These are phyloP conservation scores for Cryptococcus deneoformans DNA, from an alignment of 1,284 basidiomycete species.

Conservation along the genomic window DNA sequence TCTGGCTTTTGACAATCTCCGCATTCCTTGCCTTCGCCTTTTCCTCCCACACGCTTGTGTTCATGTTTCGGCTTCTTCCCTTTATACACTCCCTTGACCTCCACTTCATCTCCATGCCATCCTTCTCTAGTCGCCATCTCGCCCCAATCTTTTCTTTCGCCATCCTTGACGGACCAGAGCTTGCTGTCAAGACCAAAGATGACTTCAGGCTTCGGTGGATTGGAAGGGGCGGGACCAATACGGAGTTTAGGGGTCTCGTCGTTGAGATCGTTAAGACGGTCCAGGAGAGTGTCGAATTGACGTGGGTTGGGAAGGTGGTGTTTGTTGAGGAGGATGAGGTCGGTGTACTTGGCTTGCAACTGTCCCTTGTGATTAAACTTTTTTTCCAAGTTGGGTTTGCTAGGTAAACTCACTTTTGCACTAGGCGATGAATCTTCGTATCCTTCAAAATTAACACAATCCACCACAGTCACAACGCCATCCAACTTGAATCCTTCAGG, in stretches of 20 bases:
- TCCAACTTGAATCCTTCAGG: conserved; percentile 73
- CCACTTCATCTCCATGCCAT: conserved; percentile 73
- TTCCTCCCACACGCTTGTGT: conserved; percentile 2
- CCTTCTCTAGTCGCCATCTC: conserved; percentile 18
- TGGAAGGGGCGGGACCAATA: conserved; percentile 50
- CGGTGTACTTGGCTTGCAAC: conserved; percentile 92
- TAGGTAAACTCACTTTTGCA: conserved; percentile 54
- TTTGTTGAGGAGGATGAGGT: conserved; percentile 85
- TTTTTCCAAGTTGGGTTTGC: not conserved
- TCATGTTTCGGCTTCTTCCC: conserved; percentile 42
- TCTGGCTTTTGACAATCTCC: conserved; percentile 4
- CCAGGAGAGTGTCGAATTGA: conserved; percentile 71
- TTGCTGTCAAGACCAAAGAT: conserved; percentile 81
- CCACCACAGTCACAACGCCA: conserved; percentile 82
- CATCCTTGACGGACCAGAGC: conserved; percentile 57
- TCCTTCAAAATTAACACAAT: conserved; percentile 79
- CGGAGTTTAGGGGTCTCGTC: conserved; percentile 79
- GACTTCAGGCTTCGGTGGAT: conserved; percentile 58
- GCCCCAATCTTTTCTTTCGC: conserved; percentile 37
- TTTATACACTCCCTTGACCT: conserved; percentile 64
- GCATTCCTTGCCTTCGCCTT: conserved; percentile 2
- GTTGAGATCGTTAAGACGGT: conserved; percentile 84
- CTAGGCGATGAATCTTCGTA: conserved; percentile 87
- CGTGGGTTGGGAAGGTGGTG: conserved; percentile 74
- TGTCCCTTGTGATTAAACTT: conserved; percentile 2